phyloP scores from a whole-genome alignment of 1,284 basidiomycete genomes.

The Sporisorium reilianum region DNA sequence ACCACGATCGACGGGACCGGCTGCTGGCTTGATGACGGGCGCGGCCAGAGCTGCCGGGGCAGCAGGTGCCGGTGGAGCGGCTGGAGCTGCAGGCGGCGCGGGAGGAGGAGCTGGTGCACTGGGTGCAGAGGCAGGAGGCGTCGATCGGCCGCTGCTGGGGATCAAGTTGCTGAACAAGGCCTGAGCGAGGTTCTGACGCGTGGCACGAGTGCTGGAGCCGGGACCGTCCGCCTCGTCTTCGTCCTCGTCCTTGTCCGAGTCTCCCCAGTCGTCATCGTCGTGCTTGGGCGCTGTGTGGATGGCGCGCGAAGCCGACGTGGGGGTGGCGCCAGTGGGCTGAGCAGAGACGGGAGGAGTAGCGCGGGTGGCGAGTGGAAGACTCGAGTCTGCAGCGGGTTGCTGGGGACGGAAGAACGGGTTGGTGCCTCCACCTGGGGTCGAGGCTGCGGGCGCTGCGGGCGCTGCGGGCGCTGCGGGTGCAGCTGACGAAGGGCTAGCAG shows the following conservation, averaged over 20 bases:
- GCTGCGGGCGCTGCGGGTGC: too few relatives aligned
- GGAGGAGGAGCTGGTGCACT: slow-evolving; percentile 46
- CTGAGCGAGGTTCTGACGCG: slow-evolving; percentile 66
- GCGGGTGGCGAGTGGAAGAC: slow-evolving; percentile 46
- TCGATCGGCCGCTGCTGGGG: slow-evolving; percentile 54
- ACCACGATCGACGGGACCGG: slow-evolving; percentile 74
- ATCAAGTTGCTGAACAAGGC: slow-evolving; percentile 66
- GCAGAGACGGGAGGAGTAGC: slow-evolving; percentile 50
- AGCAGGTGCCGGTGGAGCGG: slow-evolving; percentile 68
- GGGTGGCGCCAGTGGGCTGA: slow-evolving; percentile 40
- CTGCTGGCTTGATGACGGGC: slow-evolving; percentile 59
- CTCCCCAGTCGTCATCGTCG: slow-evolving; percentile 67
- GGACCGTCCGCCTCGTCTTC: slow-evolving; percentile 66
- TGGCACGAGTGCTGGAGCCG: slow-evolving; percentile 62
- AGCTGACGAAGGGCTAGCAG: slow-evolving; percentile 24
- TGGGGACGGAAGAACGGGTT: slow-evolving; percentile 64
- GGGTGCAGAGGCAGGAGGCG: slow-evolving; percentile 49
- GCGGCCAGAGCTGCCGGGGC: slow-evolving; percentile 65
- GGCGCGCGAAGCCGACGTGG: slow-evolving; percentile 32
- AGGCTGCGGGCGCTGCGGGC: slow-evolving; percentile 31
- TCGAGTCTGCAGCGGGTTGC: slow-evolving; percentile 28
- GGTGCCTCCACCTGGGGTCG: slow-evolving; percentile 43
- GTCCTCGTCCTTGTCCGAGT: slow-evolving; percentile 63
- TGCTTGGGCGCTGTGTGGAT: slow-evolving; percentile 59
- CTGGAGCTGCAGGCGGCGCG: slow-evolving; percentile 43